Base-by-base conservation (phyloP, 78 protist genomes). In the Dictyostelium brefeldianum region DNA sequence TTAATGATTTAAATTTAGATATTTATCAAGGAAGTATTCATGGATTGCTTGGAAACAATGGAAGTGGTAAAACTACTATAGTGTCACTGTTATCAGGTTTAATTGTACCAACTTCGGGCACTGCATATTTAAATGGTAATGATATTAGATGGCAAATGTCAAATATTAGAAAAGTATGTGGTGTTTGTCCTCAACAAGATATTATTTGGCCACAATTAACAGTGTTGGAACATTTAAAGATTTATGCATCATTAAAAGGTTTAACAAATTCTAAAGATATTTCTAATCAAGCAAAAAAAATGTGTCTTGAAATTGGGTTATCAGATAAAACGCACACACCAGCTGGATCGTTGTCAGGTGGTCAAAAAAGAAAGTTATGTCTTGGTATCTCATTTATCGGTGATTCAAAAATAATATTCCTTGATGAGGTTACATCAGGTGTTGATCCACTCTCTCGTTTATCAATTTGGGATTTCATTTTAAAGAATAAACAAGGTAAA, bases 1-100 rank as follows among this genome's bases (percentile, higher is more conserved):
- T 92, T 1, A 74, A 80, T 53, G 84, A 89, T 17, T 48, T 92
- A 15, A 31, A 65, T 47, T 29, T 84, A 18, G 87, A 81, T 29
- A 71, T 92, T 67, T 53, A 57, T 43, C 25, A 47, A 12, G 95
- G 80, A 11, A 83, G 70, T 25, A 92, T 92, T 47, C 85, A 78
- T 59, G 83, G 80, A 10, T 81, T 97, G 22, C 77, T 96, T 15
- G 98, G 97, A 14, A 96, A 31, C 5, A 96, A 97, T 78, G 98
- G 97, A 56, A 84, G 91, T 18, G 96, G 95, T 29, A 97, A 97
- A 90, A 80, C 98, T 15, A 97, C 98, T 25, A 71, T 97, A 3
- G 82, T 98, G 54, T 80, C 74, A 43, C 91, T 97, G 93, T 57
- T 97, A n/a, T 93, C 98, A 8, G 98, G 98, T 48, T 31, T 89